Conservation (phyloP, 1,139 yeast genomes). For the Taphrina flavorubra region DNA sequence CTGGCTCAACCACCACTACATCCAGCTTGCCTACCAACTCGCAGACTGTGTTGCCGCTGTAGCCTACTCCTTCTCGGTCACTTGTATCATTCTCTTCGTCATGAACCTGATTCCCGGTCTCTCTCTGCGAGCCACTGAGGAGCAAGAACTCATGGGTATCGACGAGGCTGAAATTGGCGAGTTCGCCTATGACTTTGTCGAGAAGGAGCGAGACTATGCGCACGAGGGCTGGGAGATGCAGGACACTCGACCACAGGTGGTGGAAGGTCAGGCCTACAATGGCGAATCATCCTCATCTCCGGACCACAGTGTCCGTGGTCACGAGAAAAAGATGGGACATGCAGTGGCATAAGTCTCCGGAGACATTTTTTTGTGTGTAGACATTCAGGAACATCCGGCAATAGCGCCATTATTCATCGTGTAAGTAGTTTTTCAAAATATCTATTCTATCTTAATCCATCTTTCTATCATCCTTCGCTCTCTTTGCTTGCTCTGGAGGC, state of each 20-base stretch:
- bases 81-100: conserved; percentile 68
- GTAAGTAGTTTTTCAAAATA: conserved; percentile 9
- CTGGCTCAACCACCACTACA: conserved; percentile 89
- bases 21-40: conserved; percentile 89
- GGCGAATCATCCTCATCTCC: conserved; percentile 23
- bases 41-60: conserved; percentile 80
- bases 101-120: conserved; percentile 81
- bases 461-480: too few species aligned
- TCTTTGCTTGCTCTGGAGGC: too few species aligned
- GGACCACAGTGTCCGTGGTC: conserved; percentile 3
- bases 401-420: background rate
- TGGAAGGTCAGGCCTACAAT: conserved; percentile 24
- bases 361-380: background rate
- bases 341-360: background rate
- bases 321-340: conserved; percentile 17
- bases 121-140: conserved; percentile 82
- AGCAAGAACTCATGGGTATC: conserved; percentile 88
- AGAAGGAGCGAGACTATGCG: conserved; percentile 76
- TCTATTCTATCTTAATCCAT: background rate
- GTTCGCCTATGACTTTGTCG: conserved; percentile 96
- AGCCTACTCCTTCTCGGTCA: conserved; percentile 79
- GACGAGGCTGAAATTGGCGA: conserved; percentile 96
- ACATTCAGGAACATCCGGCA: background rate
- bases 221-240: conserved; percentile 36
- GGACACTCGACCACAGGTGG: conserved; percentile 18